These are phyloP conservation scores for Teunomyces atbi DNA, from an alignment of 805 yeast genomes.

Conservation along the genomic window DNA sequence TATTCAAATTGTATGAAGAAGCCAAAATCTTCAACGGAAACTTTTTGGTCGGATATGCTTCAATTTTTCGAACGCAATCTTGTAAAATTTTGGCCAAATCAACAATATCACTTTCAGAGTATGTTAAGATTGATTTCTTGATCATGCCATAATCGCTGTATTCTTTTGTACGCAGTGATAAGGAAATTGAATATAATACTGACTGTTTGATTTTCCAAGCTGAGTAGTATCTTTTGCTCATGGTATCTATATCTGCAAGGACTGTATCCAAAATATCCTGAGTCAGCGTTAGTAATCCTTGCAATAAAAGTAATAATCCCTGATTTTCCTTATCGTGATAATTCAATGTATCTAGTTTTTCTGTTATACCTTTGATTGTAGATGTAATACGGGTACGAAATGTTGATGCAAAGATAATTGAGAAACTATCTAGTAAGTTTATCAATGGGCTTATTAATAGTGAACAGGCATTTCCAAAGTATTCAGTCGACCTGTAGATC, in stretches of 20 bases:
- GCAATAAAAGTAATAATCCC: neutral
- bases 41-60: neutral
- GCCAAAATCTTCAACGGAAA: conserved; percentile 2
- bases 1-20: neutral
- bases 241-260: neutral
- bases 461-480: conserved; percentile 3
- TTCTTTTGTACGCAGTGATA: neutral
- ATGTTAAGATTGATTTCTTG: neutral
- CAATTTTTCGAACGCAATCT: neutral
- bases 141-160: conserved; percentile 2
- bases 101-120: neutral
- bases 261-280: neutral
- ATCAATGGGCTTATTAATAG: conserved; percentile 7
- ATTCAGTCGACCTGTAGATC: neutral
- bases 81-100: neutral
- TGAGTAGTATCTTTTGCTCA: conserved; percentile 6
- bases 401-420: conserved; percentile 6
- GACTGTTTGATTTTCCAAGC: conserved; percentile 11
- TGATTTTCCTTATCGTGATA: neutral
- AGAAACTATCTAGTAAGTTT: conserved; percentile 3
- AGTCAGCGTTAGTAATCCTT: neutral
- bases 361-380: neutral
- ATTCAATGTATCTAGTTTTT: neutral
- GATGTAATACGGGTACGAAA: conserved; percentile 6
- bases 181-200: neutral